These are phyloP conservation scores for Venturiaceae sp. DNA, from an alignment of 2,329 filamentous ascomycete species.

Conservation along the genomic window DNA sequence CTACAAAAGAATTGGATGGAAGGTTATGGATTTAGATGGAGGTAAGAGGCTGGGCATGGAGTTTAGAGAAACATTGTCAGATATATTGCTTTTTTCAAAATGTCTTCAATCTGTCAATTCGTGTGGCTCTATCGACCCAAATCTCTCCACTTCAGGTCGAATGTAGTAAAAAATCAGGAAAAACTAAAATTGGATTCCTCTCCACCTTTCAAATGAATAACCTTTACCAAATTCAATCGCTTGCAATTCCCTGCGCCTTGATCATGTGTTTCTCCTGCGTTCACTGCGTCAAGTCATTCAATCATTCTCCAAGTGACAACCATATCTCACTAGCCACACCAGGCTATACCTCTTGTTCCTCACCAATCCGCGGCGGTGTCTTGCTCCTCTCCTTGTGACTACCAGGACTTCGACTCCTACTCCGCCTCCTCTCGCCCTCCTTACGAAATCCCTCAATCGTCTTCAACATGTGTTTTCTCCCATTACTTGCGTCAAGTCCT, in stretches of 20 bases:
- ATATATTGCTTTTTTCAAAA: no score
- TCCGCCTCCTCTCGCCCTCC: constrained; percentile 68
- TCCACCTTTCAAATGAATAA: neutral
- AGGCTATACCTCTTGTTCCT: constrained; percentile 17
- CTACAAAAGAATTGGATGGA: neutral
- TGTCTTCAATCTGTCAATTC: no score
- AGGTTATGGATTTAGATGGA: neutral
- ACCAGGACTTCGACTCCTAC: constrained; percentile 16
- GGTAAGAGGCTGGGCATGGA: neutral
- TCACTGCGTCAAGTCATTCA: neutral
- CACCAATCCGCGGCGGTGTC: constrained; percentile 27
- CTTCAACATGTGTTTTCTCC: constrained; percentile 81
- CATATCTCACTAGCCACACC: neutral
- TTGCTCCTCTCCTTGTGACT: constrained; percentile 8
- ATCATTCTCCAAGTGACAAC: neutral
- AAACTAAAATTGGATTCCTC: neutral
- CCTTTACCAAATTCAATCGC: no score
- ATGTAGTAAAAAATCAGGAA: no score
- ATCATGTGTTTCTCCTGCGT: neutral
- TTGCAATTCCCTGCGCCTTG: neutral
- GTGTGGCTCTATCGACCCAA: no score
- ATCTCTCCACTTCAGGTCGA: no score
- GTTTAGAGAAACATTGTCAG: no score
- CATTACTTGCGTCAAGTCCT: constrained; percentile 68
- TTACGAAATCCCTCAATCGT: constrained; percentile 81